Evolutionary conservation across 768 basidiomycete genomes (phyloP).

Genomic region (Lactarius pseudohatsudake): DNA sequence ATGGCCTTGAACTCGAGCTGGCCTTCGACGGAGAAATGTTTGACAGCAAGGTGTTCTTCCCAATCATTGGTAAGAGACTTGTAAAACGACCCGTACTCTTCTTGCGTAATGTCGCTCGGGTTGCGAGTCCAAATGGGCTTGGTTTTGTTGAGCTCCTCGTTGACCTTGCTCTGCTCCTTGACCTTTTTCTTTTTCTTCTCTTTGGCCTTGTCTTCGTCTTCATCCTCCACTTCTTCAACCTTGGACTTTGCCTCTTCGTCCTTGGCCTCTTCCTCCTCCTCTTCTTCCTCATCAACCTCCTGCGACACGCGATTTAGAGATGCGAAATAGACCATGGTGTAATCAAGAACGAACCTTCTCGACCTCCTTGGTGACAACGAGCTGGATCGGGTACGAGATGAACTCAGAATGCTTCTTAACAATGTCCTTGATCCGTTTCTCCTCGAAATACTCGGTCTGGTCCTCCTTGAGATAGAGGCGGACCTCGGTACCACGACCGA

Average conservation of each 20-base stretch:
- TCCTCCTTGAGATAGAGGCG: slow-evolving; percentile 96
- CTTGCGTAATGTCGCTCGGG: slow-evolving; percentile 86
- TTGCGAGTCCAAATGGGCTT: slow-evolving; percentile 99
- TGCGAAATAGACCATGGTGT: background rate
- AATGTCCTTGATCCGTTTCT: slow-evolving; percentile 99
- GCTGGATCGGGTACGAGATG: slow-evolving; percentile 99
- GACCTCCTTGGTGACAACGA: slow-evolving; percentile 98
- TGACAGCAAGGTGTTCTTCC: slow-evolving; percentile 99
- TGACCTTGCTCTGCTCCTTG: slow-evolving; percentile 82
- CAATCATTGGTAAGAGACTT: slow-evolving; percentile 99
- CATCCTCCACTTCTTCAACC: slow-evolving; percentile 69
- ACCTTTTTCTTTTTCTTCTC: slow-evolving; percentile 90
- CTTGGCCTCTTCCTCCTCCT: slow-evolving; percentile 67
- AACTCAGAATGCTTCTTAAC: slow-evolving; percentile 99
- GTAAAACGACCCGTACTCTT: slow-evolving; percentile 97
- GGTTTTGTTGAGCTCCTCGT: slow-evolving; percentile 99
- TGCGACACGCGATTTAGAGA: slow-evolving; percentile 37
- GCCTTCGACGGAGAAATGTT: slow-evolving; percentile 99
- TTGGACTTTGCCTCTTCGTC: slow-evolving; percentile 79
- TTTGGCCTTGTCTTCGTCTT: slow-evolving; percentile 70
- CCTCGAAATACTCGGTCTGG: slow-evolving; percentile 97
- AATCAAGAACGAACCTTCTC: slow-evolving; percentile 75
- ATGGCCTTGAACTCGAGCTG: slow-evolving; percentile 99
- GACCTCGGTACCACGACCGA: slow-evolving; percentile 93
- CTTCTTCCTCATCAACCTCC: slow-evolving; percentile 77